These are phyloP conservation scores for Fusarium pininemorale DNA, from an alignment of 2,329 filamentous ascomycete species.

Conservation along the genomic window DNA sequence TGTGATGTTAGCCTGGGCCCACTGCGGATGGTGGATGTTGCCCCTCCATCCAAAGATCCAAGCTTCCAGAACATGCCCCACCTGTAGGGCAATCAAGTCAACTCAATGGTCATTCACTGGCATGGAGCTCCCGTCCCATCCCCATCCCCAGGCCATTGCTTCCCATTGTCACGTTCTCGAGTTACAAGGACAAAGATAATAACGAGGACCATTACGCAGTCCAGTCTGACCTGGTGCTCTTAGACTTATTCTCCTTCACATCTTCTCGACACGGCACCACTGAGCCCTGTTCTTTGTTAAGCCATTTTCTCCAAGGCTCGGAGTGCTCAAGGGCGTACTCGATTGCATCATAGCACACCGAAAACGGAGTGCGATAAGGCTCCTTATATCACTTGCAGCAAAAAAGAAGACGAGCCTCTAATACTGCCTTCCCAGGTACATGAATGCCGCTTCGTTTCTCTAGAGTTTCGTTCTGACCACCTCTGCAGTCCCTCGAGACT, in stretches of 20 bases:
- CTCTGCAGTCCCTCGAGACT: neutral
- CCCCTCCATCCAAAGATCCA: neutral
- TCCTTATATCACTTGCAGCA: neutral
- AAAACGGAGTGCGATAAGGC: neutral
- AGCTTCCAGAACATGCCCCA: slow-evolving; percentile 6
- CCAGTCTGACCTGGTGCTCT: neutral
- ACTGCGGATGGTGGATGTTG: neutral
- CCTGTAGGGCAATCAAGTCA: neutral
- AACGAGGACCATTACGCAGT: neutral
- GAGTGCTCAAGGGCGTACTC: neutral
- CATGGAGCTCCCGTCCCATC: neutral
- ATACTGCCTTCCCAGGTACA: neutral
- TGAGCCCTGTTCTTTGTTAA: neutral
- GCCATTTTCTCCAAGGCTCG: neutral
- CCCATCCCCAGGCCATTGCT: neutral
- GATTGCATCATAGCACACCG: neutral
- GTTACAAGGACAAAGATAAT: slow-evolving; percentile 7
- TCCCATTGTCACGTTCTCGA: slow-evolving; percentile 2
- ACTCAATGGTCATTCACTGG: neutral
- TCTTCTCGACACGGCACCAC: neutral
- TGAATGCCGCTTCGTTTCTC: neutral
- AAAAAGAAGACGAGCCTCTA: neutral
- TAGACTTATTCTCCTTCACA: neutral
- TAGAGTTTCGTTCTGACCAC: neutral
- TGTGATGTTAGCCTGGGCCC: neutral